These are phyloP conservation scores for Calonectria leucothoes DNA, from an alignment of 2,329 filamentous ascomycete species.

Conservation along the genomic window DNA sequence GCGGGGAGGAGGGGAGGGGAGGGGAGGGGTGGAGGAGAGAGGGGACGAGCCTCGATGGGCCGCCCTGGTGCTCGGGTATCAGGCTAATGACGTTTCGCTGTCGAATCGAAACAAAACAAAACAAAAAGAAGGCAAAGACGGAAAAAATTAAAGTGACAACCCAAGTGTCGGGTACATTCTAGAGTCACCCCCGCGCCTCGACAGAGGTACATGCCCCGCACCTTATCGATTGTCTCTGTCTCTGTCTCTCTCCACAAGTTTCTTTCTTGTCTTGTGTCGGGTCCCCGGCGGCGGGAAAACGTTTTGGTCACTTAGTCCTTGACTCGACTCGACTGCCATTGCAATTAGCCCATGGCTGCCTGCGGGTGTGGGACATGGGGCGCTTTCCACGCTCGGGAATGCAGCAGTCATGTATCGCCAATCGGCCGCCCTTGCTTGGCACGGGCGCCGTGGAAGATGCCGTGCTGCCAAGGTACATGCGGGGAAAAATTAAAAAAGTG, in stretches of 20 bases:
- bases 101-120: conserved; percentile 4
- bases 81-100: background rate
- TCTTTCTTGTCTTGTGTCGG: background rate
- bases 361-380: background rate
- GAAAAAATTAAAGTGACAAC: background rate
- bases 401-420: background rate
- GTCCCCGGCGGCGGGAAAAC: background rate
- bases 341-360: conserved; percentile 7
- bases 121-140: background rate
- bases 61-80: background rate
- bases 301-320: background rate
- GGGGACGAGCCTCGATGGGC: background rate
- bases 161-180: background rate
- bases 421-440: background rate
- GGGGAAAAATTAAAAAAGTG: background rate
- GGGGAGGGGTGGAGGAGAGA: background rate
- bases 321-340: too few species aligned
- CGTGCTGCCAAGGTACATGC: background rate
- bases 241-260: background rate
- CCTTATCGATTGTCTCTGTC: conserved; percentile 11
- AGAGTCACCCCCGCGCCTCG: conserved; percentile 8
- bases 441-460: background rate
- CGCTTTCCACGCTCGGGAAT: background rate
- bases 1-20: background rate
- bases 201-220: conserved; percentile 18